Evolutionary conservation across 2,329 filamentous ascomycete genomes (phyloP), one percentile per base, ranked within the genome.

Genomic region (Aureobasidium sp.): DNA sequence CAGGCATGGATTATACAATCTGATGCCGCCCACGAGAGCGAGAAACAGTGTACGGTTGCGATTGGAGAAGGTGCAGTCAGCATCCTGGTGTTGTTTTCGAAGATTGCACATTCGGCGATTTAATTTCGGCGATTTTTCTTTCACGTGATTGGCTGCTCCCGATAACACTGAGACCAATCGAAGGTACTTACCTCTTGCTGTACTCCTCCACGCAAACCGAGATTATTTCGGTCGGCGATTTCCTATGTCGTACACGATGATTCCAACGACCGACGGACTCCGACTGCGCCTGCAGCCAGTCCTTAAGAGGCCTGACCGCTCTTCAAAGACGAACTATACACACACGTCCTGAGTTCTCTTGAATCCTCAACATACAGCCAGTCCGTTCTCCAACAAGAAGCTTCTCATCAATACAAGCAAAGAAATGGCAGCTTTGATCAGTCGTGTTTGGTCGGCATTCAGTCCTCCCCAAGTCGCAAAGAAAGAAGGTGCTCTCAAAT

Each of bases 401-500:
- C 13, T 13, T 9, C 5, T 8, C 48, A 36, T 3, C 30, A 32
- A 36, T 8, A 7, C 7, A 2, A n/a, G 13, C 4, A 16, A 30
- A 9, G 1, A 32, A 1, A 50, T 50, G 48, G 48, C 48, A 50
- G 48, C 48, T 13, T 9, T 50, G 32, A 25, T 36, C 30, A 50
- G 10, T 16, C 48, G 48, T 50, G 48, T 50, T 1, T 50, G 48
- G 48, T 21, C 48, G 3, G 30, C 48, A 2, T 50, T 50, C 48
- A 50, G 10, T 9, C 48, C 48, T 21, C 30, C 48, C 5, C 8
- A 21, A 16, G 48, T 25, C 1, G 8, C 16, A 8, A 55, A 55
- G 11, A 25, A 25, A 11, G 16, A 42, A 16, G 36, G 11, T 6
- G 51, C 51, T 44, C 51, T 55, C 4, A 55, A 41, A n/a, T 55